Conservation (phyloP, 495 filamentous ascomycete genomes). For the Wilcoxina mikolae region DNA sequence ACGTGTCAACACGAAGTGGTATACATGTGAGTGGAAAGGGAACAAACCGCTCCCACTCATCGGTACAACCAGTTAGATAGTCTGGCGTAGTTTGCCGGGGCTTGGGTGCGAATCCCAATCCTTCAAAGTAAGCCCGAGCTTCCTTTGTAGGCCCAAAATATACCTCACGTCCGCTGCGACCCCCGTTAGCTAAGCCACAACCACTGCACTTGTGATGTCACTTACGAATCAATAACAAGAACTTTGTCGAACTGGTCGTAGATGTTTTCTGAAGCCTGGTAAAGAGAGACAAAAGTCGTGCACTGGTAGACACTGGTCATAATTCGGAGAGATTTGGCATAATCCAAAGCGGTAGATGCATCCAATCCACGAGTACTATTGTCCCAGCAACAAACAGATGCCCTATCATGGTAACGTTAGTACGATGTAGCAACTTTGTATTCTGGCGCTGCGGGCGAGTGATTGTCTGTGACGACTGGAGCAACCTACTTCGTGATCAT, state of each 20-base stretch:
- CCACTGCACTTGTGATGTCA: too few relatives aligned
- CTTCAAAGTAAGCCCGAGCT: conserved; percentile 65
- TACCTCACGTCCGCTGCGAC: conserved; percentile 56
- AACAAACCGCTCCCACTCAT: conserved; percentile 72
- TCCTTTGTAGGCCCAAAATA: conserved; percentile 61
- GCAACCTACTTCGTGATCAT: conserved; percentile 20
- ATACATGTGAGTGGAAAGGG: too few relatives aligned
- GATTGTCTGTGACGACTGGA: conserved; percentile 8
- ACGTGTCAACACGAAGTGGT: too few relatives aligned
- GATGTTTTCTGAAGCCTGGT: conserved; percentile 73
- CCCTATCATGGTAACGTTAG: conserved; percentile 47
- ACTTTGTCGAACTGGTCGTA: conserved; percentile 82
- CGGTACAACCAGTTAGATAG: conserved; percentile 71
- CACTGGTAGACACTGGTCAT: conserved; percentile 50
- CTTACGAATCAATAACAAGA: conserved; percentile 66
- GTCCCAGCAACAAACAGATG: conserved; percentile 71
- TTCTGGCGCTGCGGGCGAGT: too few relatives aligned
- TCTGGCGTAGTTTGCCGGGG: conserved; percentile 77
- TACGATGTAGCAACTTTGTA: too few relatives aligned
- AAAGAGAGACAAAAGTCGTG: conserved; percentile 64
- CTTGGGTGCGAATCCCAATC: conserved; percentile 60
- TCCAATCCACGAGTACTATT: conserved; percentile 71
- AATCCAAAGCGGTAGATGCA: conserved; percentile 68
- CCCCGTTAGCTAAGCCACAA: too few relatives aligned
- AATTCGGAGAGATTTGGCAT: conserved; percentile 51